Conservation (phyloP, 202 grass and related monocot genomes). For the Eragrostis tef region DNA sequence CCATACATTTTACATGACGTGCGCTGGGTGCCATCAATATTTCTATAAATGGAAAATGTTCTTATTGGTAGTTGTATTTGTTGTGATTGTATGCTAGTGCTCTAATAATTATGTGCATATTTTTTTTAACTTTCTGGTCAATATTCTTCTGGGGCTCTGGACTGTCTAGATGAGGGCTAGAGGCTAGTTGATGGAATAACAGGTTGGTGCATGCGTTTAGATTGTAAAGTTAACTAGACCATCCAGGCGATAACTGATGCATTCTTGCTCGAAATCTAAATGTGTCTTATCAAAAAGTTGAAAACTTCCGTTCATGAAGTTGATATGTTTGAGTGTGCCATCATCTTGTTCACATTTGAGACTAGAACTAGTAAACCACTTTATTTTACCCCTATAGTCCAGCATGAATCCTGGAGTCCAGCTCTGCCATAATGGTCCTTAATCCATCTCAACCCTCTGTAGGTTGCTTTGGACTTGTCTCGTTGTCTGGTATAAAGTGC, state of each 20-base stretch:
- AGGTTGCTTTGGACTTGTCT: not conserved
- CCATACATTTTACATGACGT: slow-evolving; percentile 11
- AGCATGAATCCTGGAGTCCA: not conserved
- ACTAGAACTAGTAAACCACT: not conserved
- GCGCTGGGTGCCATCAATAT: not conserved
- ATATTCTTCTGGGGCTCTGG: not conserved
- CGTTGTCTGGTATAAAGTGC: not conserved
- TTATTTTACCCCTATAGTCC: not conserved
- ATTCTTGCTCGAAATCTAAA: not conserved
- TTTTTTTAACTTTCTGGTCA: not conserved
- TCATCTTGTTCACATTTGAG: not conserved
- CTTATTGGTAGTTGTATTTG: not conserved
- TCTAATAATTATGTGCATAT: not conserved
- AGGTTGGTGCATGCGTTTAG: not conserved
- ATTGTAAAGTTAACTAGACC: not conserved
- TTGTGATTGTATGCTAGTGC: not conserved
- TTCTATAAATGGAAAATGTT: not conserved
- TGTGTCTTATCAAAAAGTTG: not conserved
- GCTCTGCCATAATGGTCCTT: not conserved
- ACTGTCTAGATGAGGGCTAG: not conserved
- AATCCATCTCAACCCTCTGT: not conserved
- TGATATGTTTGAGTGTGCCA: not conserved
- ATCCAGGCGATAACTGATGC: not conserved
- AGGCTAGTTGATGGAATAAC: not conserved
- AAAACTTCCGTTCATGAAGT: not conserved